Evolutionary conservation across 2,329 filamentous ascomycete species (phyloP).

Genomic region (Aureobasidium sp.): DNA sequence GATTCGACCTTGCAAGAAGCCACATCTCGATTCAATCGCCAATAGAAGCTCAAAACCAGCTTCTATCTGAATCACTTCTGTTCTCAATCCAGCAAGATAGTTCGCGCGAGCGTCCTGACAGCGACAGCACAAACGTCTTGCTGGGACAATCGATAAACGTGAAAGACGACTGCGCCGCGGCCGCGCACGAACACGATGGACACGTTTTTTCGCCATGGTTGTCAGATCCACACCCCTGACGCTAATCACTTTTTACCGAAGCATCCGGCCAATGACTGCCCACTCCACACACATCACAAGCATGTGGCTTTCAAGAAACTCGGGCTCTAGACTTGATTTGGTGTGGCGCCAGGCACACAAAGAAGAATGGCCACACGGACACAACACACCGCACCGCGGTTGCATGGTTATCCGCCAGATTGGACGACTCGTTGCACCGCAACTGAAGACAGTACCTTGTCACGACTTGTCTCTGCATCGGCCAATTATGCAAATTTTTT

Average conservation of each 20-base stretch:
- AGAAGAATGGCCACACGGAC: conserved; percentile 8
- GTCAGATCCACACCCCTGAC: conserved; percentile 13
- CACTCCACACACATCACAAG: background rate
- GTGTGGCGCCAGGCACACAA: conserved; percentile 5
- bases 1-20: background rate
- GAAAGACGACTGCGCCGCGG: conserved; percentile 4
- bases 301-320: background rate
- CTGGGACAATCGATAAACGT: conserved; percentile 13
- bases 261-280: background rate
- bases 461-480: background rate
- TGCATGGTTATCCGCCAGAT: conserved; percentile 6
- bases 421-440: background rate
- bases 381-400: background rate
- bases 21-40: background rate
- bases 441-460: background rate
- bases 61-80: background rate
- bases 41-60: background rate
- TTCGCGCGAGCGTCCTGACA: conserved; percentile 5
- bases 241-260: conserved; percentile 3
- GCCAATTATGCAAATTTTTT: background rate
- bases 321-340: background rate
- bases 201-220: conserved; percentile 10
- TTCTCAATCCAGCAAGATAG: conserved; percentile 1
- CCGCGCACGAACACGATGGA: background rate
- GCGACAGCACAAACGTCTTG: conserved; percentile 2